phyloP scores from a whole-genome alignment of 768 basidiomycete genomes.

The Suillus bovinus region DNA sequence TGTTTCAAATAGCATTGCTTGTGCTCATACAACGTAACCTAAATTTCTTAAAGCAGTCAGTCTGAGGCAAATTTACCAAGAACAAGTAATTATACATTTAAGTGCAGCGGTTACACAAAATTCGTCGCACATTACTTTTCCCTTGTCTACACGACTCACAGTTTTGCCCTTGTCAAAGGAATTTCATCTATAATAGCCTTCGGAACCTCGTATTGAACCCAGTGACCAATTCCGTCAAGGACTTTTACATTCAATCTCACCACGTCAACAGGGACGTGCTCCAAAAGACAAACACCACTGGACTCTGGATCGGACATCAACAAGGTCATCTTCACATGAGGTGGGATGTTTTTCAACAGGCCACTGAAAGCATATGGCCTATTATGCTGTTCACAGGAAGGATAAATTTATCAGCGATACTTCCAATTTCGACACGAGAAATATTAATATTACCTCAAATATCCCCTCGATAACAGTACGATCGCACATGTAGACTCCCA shows the following conservation, averaged over 20 bases:
- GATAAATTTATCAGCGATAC: background rate
- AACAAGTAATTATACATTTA: background rate
- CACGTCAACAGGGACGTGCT: constrained; percentile 9
- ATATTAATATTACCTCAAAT: background rate
- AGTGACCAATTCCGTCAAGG: constrained; percentile 15
- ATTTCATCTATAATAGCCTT: constrained; percentile 14
- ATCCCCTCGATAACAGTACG: background rate
- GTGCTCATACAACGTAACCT: background rate
- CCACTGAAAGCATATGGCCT: constrained; percentile 5
- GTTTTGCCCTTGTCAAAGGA: background rate
- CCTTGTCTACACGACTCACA: background rate
- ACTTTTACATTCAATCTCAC: constrained; percentile 10
- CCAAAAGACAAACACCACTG: background rate
- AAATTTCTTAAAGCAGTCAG: background rate
- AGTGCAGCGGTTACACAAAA: background rate
- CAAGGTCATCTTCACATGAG: constrained; percentile 3
- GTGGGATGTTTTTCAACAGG: background rate
- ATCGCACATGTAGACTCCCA: constrained; percentile 8
- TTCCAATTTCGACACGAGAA: background rate
- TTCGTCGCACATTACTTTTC: too few species aligned
- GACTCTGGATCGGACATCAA: constrained; percentile 4
- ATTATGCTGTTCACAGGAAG: background rate
- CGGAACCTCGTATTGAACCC: constrained; percentile 19
- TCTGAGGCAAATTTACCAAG: background rate
- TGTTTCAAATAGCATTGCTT: background rate